Conservation (phyloP, 352 stramenopile genomes). For the Pythium inflatum region DNA sequence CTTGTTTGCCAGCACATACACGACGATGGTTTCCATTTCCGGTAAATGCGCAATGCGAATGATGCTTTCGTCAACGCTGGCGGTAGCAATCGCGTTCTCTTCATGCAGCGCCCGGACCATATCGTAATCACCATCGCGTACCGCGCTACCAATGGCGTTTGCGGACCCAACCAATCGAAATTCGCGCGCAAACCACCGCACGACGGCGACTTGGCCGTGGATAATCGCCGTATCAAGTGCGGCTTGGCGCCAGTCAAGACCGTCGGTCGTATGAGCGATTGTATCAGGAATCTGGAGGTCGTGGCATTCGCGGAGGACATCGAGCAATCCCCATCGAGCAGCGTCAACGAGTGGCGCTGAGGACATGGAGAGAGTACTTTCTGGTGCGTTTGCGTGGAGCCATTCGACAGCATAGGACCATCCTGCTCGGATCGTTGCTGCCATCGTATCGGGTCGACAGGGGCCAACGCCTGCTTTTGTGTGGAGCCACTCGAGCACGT, state of each 20-base stretch:
- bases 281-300: not conserved
- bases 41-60: not conserved
- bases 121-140: not conserved
- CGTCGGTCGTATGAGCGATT: not conserved
- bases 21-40: not conserved
- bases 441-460: constrained; percentile 7
- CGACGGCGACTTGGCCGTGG: not conserved
- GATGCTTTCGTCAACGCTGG: not conserved
- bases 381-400: constrained; percentile 1
- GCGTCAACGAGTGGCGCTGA: not conserved
- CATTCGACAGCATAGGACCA: not conserved
- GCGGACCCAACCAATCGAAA: not conserved
- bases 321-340: constrained; percentile 2
- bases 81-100: not conserved
- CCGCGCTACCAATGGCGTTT: not conserved
- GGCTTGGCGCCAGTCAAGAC: not conserved
- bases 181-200: not conserved
- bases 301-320: not conserved
- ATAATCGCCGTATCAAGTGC: not conserved
- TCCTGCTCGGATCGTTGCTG: not conserved
- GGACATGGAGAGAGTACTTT: constrained; percentile 6
- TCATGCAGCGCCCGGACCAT: not conserved
- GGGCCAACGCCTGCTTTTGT: not conserved
- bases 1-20: too few species aligned
- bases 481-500: not conserved